These are phyloP conservation scores for Rutidosis leptorrhynchoides DNA, from an alignment of 129 eudicot species.

Conservation along the genomic window DNA sequence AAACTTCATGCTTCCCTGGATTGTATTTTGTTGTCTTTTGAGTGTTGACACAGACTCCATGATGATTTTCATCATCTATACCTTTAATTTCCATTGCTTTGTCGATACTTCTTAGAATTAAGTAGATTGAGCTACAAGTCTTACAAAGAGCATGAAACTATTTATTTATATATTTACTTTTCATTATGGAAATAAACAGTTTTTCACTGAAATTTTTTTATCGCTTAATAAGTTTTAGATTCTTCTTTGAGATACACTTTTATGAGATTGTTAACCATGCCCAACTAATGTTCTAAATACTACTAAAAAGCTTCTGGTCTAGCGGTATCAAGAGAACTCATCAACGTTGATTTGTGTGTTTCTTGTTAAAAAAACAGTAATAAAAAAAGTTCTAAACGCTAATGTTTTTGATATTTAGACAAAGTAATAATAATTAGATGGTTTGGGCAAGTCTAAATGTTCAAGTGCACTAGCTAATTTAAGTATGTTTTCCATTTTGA, in stretches of 20 bases:
- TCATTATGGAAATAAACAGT: background rate
- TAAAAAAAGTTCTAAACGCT: no score
- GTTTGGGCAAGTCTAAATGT: background rate
- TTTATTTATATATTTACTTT: background rate
- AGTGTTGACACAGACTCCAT: constrained; percentile 33
- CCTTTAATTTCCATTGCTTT: constrained; percentile 23
- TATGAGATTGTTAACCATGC: no score
- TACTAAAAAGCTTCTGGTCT: no score
- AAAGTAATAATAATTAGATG: background rate
- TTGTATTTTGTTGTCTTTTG: constrained; percentile 27
- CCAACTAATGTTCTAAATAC: no score
- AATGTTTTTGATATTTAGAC: background rate
- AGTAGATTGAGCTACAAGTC: background rate
- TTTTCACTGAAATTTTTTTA: background rate
- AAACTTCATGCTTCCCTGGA: constrained; percentile 28
- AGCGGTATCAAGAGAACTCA: no score
- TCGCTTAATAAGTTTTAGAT: background rate
- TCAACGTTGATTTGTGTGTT: no score
- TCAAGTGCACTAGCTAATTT: background rate
- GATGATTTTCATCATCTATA: constrained; percentile 17
- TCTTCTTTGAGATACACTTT: no score
- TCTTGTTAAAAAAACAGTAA: no score
- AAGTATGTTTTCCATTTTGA: background rate
- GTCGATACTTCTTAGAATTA: background rate
- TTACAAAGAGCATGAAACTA: background rate